Percentiles rank a stretch among this genome's conserved stretches.
phyloP scores from a whole-genome alignment of 2,329 filamentous ascomycete species.

The Phialophora expanda region DNA sequence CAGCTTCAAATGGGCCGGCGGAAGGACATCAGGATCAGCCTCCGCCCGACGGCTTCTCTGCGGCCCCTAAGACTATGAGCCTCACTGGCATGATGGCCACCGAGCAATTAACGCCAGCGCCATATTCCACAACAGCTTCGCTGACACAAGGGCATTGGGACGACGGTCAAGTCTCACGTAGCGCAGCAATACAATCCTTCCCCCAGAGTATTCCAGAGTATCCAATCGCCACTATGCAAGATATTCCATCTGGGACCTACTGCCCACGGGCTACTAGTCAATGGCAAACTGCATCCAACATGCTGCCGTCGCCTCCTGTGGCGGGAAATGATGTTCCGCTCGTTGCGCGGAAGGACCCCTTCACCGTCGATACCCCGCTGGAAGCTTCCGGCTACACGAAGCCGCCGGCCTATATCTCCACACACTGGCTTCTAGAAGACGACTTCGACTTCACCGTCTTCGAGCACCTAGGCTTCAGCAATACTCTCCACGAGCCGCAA shows the following conservation, averaged over 20 bases:
- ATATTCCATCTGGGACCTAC: neutral
- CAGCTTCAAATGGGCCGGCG: neutral
- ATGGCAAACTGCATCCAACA: neutral
- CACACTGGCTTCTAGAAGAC: slow-evolving; percentile 26
- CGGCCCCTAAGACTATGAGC: slow-evolving; percentile 1
- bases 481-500: neutral
- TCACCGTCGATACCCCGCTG: neutral
- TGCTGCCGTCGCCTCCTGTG: neutral
- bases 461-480: slow-evolving; percentile 9
- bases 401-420: slow-evolving; percentile 6
- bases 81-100: neutral
- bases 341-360: neutral
- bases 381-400: slow-evolving; percentile 2
- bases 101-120: neutral
- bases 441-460: slow-evolving; percentile 28
- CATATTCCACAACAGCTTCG: neutral
- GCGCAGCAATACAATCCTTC: neutral
- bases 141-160: neutral
- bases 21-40: neutral
- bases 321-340: neutral
- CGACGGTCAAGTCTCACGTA: neutral
- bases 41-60: neutral
- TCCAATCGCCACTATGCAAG: neutral
- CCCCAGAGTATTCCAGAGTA: neutral
- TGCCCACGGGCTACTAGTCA: neutral